These are phyloP conservation scores for Chenopodium berlandieri DNA, from an alignment of 148 eudicot species.

Conservation along the genomic window DNA sequence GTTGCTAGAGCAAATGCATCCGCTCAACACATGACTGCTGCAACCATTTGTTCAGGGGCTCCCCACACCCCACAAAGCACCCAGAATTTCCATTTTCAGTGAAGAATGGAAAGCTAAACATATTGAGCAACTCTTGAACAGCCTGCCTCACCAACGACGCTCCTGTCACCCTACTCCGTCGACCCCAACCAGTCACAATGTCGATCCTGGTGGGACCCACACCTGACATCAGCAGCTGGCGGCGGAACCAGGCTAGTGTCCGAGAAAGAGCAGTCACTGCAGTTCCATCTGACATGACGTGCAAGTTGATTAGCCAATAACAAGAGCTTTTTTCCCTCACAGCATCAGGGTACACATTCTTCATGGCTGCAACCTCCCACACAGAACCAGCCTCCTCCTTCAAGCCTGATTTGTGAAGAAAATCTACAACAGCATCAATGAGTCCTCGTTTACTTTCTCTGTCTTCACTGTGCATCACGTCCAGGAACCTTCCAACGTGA, in stretches of 20 bases:
- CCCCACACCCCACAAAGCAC: conserved; percentile 94
- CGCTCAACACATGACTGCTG: conserved; percentile 76
- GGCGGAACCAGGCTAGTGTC: conserved; percentile 82
- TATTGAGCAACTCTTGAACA: conserved; percentile 71
- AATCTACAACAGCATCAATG: conserved; percentile 85
- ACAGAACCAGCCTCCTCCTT: conserved; percentile 98
- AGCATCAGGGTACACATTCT: conserved; percentile 89
- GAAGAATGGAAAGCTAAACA: conserved; percentile 72
- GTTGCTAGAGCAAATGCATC: conserved; percentile 81
- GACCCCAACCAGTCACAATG: conserved; percentile 97
- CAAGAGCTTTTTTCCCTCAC: conserved; percentile 64
- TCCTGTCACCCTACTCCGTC: conserved; percentile 89
- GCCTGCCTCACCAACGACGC: conserved; percentile 85
- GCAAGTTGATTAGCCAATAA: conserved; percentile 95
- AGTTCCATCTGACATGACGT: conserved; percentile 98
- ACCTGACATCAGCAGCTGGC: conserved; percentile 61
- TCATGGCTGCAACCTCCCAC: conserved; percentile 95
- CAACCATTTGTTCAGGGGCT: conserved; percentile 79
- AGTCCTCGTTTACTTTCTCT: conserved; percentile 95
- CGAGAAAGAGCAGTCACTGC: conserved; percentile 93
- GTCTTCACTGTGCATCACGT: conserved; percentile 91
- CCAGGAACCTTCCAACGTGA: conserved; percentile 69
- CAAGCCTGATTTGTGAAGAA: conserved; percentile 85
- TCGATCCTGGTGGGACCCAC: conserved; percentile 68
- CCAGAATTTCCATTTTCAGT: conserved; percentile 79